phyloP scores from a whole-genome alignment of 768 basidiomycete species.

The Auriscalpium microsporum region DNA sequence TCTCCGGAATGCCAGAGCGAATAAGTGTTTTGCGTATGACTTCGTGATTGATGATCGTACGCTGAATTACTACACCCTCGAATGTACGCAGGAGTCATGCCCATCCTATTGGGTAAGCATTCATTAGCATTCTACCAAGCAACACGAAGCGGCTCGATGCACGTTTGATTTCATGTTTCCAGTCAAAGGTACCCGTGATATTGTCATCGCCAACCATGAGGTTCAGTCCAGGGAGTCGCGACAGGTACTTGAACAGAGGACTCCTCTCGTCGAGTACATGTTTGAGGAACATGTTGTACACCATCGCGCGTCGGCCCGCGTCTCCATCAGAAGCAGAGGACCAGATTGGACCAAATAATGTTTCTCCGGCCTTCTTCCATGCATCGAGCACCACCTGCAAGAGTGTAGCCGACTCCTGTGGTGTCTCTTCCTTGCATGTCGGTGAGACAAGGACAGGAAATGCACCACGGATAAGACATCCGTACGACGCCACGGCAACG shows the following conservation, averaged over 20 bases:
- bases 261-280: neutral
- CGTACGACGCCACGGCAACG: conserved; percentile 15
- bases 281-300: neutral
- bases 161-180: neutral
- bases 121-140: neutral
- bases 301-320: neutral
- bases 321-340: neutral
- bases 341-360: neutral
- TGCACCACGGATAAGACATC: conserved; percentile 10
- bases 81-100: neutral
- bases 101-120: neutral
- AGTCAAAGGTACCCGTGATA: neutral
- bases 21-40: neutral
- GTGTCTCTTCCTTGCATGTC: neutral
- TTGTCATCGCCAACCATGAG: neutral
- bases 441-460: conserved; percentile 11
- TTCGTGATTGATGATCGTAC: neutral
- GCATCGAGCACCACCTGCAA: neutral
- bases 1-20: neutral
- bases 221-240: neutral
- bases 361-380: neutral
- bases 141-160: neutral
- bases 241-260: neutral
- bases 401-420: neutral
- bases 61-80: neutral